Percentiles rank a stretch among this genome's conserved stretches.
Conservation (phyloP, 2,329 filamentous ascomycete genomes). For the Juglanconis juglandina region DNA sequence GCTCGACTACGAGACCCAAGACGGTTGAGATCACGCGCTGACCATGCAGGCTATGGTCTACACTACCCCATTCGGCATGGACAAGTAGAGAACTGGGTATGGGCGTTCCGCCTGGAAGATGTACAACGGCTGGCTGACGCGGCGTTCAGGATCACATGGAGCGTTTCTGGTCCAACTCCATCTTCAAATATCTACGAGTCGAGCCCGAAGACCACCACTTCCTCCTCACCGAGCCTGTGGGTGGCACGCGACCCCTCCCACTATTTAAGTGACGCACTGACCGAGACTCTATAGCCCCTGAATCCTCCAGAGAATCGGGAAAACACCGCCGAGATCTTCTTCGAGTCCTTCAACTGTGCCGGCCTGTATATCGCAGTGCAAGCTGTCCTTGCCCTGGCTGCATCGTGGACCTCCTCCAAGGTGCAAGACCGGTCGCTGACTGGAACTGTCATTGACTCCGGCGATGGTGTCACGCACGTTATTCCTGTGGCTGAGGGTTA, state of each 20-base stretch:
- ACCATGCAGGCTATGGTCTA: conserved; percentile 73
- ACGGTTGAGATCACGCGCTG: conserved; percentile 13
- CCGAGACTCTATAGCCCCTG: conserved; percentile 61
- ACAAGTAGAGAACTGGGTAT: conserved; percentile 97
- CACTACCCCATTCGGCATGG: conserved; percentile 98
- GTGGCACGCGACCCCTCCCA: conserved; percentile 26
- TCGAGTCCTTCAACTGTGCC: conserved; percentile 99
- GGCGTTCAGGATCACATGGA: conserved; percentile 87
- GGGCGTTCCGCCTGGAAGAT: conserved; percentile 24
- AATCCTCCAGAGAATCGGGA: conserved; percentile 99
- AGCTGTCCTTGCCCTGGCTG: conserved; percentile 90
- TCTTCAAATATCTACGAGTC: conserved; percentile 98
- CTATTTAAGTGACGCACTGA: background rate
- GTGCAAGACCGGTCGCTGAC: conserved; percentile 94
- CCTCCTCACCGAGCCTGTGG: conserved; percentile 91
- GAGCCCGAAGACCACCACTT: conserved; percentile 99
- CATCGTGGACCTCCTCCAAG: conserved; percentile 98
- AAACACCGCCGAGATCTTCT: conserved; percentile 99
- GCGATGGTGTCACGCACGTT: conserved; percentile 97
- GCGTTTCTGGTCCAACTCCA: conserved; percentile 99
- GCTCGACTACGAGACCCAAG: conserved; percentile 21
- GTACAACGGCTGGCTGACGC: conserved; percentile 25
- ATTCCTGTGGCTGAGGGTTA: conserved; percentile 98
- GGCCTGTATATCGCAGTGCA: conserved; percentile 98
- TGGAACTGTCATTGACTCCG: conserved; percentile 96